phyloP scores from a whole-genome alignment of 177 flowering plant species.

The Tripterygium wilfordii region DNA sequence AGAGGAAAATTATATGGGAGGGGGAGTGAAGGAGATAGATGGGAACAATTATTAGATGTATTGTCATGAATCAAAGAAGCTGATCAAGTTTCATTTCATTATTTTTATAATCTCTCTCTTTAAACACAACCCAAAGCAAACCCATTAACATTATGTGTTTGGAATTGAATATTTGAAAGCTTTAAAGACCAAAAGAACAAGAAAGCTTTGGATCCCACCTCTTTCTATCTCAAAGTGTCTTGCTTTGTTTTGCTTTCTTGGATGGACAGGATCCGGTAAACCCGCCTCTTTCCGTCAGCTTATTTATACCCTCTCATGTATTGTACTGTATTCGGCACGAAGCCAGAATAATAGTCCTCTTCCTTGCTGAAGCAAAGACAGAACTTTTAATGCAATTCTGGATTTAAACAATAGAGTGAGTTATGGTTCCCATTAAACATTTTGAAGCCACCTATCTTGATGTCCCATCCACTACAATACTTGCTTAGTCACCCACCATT shows the following conservation, averaged over 20 bases:
- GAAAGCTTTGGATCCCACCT: slow-evolving; percentile 24
- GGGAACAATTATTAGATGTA: slow-evolving; percentile 33
- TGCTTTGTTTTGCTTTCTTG: slow-evolving; percentile 2
- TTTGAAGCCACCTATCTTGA: too few species aligned
- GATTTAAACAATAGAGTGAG: too few species aligned
- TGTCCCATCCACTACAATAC: too few species aligned
- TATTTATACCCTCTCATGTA: slow-evolving; percentile 7
- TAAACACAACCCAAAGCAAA: slow-evolving; percentile 16
- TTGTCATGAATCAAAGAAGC: slow-evolving; percentile 39
- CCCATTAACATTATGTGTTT: slow-evolving; percentile 12
- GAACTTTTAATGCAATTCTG: too few species aligned
- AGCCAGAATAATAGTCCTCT: too few species aligned
- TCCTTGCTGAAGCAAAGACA: too few species aligned
- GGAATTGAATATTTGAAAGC: slow-evolving; percentile 19
- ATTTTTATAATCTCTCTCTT: slow-evolving; percentile 8
- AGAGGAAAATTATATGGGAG: background rate
- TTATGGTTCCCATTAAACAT: too few species aligned
- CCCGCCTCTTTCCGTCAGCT: slow-evolving; percentile 41
- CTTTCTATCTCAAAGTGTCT: slow-evolving; percentile 1
- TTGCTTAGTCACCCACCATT: too few species aligned
- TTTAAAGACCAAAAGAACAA: slow-evolving; percentile 9
- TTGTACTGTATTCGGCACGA: too few species aligned
- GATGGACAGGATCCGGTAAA: slow-evolving; percentile 43
- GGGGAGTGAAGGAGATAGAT: slow-evolving; percentile 24
- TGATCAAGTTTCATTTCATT: slow-evolving; percentile 18